These are phyloP conservation scores for Cucurbita ficifolia DNA, from an alignment of 306 rosid genomes.

Conservation along the genomic window DNA sequence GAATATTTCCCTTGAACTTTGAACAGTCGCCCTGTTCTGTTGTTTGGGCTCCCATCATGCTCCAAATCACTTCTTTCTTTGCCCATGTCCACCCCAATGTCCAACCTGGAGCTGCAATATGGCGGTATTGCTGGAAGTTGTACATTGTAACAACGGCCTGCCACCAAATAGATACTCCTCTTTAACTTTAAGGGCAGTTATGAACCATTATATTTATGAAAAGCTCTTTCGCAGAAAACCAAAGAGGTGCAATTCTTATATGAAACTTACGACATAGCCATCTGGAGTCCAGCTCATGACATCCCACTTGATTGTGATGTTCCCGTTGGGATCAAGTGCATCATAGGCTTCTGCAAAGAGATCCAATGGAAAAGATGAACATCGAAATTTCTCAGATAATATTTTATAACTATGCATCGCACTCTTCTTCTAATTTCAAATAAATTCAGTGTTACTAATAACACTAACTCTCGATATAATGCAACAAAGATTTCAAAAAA, in stretches of 20 bases:
- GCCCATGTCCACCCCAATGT: constrained; percentile 96
- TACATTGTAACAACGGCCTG: constrained; percentile 88
- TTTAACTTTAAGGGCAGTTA: neutral
- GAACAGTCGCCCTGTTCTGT: constrained; percentile 98
- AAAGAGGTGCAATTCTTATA: neutral
- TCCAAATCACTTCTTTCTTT: constrained; percentile 89
- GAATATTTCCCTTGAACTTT: constrained; percentile 49
- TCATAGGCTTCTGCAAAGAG: constrained; percentile 70
- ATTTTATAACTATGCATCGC: neutral
- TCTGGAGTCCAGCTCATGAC: constrained; percentile 74
- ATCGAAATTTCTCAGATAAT: constrained; percentile 1
- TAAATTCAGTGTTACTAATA: neutral
- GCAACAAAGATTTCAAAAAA: neutral
- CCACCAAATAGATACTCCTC: constrained; percentile 8
- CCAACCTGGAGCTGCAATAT: constrained; percentile 89
- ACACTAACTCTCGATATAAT: neutral
- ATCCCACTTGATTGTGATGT: constrained; percentile 92
- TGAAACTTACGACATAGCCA: constrained; percentile 78
- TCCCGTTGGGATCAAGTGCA: constrained; percentile 81
- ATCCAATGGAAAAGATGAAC: constrained; percentile 3
- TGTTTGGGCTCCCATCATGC: constrained; percentile 78
- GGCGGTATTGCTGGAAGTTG: constrained; percentile 94
- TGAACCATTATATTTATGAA: neutral
- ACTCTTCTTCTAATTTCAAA: neutral
- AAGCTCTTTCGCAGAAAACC: neutral